phyloP scores from a whole-genome alignment of 257 asterid species.

The Petunia secreta region DNA sequence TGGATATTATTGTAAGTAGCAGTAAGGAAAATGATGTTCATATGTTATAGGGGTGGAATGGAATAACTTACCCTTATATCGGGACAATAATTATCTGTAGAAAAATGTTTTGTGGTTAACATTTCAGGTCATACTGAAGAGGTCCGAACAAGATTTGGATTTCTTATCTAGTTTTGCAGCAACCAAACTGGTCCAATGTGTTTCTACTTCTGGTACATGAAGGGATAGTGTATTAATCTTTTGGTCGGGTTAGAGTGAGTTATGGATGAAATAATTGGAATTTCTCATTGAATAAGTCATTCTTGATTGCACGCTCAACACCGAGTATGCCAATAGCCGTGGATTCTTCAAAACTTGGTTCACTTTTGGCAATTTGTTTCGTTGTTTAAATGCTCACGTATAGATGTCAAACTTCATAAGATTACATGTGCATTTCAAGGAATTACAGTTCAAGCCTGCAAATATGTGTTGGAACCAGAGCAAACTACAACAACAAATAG shows the following conservation, averaged over 20 bases:
- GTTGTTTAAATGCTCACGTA: background rate
- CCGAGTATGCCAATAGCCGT: background rate
- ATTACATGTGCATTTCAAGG: background rate
- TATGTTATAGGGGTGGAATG: background rate
- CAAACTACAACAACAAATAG: background rate
- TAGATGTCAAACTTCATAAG: background rate
- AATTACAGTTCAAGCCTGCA: background rate
- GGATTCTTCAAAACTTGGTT: background rate
- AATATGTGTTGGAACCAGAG: background rate
- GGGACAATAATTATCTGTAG: background rate
- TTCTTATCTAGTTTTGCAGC: background rate
- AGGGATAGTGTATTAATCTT: slow-evolving; percentile 3
- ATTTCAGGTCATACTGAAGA: background rate
- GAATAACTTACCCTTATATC: background rate
- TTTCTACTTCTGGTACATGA: background rate
- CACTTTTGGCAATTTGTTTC: background rate
- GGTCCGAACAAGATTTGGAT: background rate
- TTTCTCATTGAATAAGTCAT: slow-evolving; percentile 9
- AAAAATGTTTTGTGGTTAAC: background rate
- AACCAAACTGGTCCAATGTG: background rate
- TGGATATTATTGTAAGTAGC: background rate
- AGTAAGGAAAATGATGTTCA: background rate
- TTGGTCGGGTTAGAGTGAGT: background rate
- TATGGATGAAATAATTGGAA: background rate
- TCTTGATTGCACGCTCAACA: background rate